phyloP scores from a whole-genome alignment of 768 basidiomycete genomes.

The Inosperma sp. region DNA sequence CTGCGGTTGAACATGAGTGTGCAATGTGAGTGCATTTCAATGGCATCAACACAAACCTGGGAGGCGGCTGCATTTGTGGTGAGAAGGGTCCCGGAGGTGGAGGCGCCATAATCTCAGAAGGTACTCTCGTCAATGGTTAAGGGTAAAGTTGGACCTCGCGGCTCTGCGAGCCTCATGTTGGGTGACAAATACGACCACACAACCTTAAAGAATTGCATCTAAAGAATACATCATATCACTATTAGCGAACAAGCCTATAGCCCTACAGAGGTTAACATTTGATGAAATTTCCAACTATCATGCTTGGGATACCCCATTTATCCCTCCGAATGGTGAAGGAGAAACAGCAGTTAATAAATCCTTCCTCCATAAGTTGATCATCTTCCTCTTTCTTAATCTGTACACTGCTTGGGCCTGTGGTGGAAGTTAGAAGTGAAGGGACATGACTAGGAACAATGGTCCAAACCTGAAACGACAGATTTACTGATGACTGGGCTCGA shows the following conservation, averaged over 20 bases:
- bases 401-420: constrained; percentile 10
- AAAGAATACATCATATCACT: too few species aligned
- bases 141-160: background rate
- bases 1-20: background rate
- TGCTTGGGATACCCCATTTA: constrained; percentile 81
- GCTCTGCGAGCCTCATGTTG: background rate
- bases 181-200: too few species aligned
- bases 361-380: constrained; percentile 53
- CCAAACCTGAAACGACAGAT: constrained; percentile 17
- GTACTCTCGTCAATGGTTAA: background rate
- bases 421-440: background rate
- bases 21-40: background rate
- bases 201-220: too few species aligned
- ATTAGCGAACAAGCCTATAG: too few species aligned
- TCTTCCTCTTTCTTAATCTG: constrained; percentile 29
- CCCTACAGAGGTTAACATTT: too few species aligned
- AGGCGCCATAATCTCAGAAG: constrained; percentile 20
- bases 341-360: constrained; percentile 82
- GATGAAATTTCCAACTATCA: constrained; percentile 90
- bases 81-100: constrained; percentile 23
- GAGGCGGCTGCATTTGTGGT: constrained; percentile 18
- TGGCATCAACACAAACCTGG: constrained; percentile 12
- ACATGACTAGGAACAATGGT: background rate
- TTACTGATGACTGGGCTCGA: constrained; percentile 27
- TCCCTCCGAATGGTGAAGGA: constrained; percentile 86